These are phyloP conservation scores for Papiliotrema terrestris DNA, from an alignment of 1,284 basidiomycete species.

Conservation along the genomic window DNA sequence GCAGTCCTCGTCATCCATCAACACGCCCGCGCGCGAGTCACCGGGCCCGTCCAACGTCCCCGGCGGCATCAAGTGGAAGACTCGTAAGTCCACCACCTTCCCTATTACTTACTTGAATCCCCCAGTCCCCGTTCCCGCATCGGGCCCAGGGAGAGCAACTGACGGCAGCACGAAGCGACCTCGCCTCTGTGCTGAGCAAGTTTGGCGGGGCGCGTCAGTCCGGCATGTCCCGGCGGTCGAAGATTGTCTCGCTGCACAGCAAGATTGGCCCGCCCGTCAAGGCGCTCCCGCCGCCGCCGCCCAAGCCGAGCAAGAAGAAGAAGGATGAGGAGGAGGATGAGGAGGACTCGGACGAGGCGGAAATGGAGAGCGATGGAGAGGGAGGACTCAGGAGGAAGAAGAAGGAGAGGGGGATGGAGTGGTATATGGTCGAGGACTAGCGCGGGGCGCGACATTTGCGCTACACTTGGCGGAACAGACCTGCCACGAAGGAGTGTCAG, in stretches of 20 bases:
- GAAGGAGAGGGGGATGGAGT: constrained; percentile 36
- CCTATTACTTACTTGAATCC: no score
- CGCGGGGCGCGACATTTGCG: no score
- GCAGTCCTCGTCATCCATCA: constrained; percentile 3
- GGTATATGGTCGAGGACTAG: constrained; percentile 45
- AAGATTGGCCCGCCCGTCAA: constrained; percentile 45
- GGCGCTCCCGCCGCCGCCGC: constrained; percentile 42
- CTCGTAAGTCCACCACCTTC: constrained; percentile 21
- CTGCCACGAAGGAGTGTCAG: no score
- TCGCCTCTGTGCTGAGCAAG: constrained; percentile 37
- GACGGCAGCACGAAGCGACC: constrained; percentile 39
- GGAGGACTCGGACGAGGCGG: constrained; percentile 34
- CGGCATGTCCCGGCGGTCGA: constrained; percentile 41
- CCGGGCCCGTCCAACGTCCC: constrained; percentile 20
- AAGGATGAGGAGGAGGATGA: constrained; percentile 38
- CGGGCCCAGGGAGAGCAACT: no score
- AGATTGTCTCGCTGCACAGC: constrained; percentile 40
- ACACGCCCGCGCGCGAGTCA: constrained; percentile 16
- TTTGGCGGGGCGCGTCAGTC: constrained; percentile 36
- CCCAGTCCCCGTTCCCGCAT: no score
- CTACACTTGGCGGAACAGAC: no score
- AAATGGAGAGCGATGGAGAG: constrained; percentile 27
- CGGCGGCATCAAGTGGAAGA: constrained; percentile 34
- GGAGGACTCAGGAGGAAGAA: constrained; percentile 27
- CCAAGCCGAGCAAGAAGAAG: constrained; percentile 42